phyloP scores from a whole-genome alignment of 352 stramenopile species.

The Globisporangium recalcitrans region DNA sequence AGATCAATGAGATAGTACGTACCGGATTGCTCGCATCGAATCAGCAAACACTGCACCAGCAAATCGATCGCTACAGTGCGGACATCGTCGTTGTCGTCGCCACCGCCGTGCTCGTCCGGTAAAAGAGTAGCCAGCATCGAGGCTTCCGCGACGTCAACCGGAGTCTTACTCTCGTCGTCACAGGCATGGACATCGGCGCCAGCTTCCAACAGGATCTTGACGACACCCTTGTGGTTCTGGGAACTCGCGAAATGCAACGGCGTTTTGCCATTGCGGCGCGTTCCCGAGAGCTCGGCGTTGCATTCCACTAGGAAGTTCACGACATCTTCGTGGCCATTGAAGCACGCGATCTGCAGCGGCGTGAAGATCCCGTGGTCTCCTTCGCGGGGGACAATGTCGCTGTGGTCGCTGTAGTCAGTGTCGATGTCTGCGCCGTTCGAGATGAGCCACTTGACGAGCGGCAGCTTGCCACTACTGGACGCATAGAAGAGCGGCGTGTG shows the following conservation, averaged over 20 bases:
- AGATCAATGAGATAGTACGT: constrained; percentile 3
- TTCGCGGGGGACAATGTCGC: constrained; percentile 40
- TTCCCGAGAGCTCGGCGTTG: constrained; percentile 69
- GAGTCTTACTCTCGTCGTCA: constrained; percentile 53
- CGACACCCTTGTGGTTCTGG: constrained; percentile 53
- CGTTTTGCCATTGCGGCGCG: constrained; percentile 64
- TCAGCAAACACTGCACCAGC: constrained; percentile 64
- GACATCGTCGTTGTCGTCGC: constrained; percentile 26
- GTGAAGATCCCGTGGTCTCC: constrained; percentile 71
- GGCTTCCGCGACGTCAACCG: constrained; percentile 53
- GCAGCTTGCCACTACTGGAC: constrained; percentile 56
- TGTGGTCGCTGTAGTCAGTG: constrained; percentile 66
- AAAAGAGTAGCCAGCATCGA: constrained; percentile 44
- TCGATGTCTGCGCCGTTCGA: constrained; percentile 83
- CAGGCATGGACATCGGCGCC: constrained; percentile 61
- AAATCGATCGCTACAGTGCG: constrained; percentile 64
- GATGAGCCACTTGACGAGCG: constrained; percentile 82
- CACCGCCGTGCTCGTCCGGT: constrained; percentile 32
- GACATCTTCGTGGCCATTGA: constrained; percentile 61
- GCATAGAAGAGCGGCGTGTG: constrained; percentile 81
- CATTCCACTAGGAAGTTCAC: constrained; percentile 80
- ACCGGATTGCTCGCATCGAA: constrained; percentile 74
- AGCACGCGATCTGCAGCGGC: constrained; percentile 71
- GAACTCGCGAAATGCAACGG: constrained; percentile 63
- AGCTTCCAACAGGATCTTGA: constrained; percentile 64